phyloP scores from a whole-genome alignment of 345 rosid genomes.

The Nephelium lappaceum region DNA sequence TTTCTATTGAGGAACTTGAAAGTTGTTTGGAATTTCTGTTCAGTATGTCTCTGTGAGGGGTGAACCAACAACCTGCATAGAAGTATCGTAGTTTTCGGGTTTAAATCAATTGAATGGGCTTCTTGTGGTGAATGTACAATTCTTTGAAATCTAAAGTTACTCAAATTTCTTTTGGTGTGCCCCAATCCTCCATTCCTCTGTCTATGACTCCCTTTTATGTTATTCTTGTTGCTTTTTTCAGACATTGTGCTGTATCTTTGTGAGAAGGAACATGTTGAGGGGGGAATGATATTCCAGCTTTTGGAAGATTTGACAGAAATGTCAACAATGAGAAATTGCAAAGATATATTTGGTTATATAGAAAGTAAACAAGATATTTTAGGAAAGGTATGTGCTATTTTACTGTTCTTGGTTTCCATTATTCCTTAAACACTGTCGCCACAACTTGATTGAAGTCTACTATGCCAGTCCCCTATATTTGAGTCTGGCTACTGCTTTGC shows the following conservation, averaged over 20 bases:
- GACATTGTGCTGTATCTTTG: slow-evolving; percentile 92
- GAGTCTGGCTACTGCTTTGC: slow-evolving; percentile 5
- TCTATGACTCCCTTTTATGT: slow-evolving; percentile 11
- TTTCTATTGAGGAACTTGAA: background rate
- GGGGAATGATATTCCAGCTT: slow-evolving; percentile 98
- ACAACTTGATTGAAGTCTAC: background rate
- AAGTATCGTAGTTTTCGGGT: background rate
- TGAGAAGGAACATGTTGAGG: slow-evolving; percentile 97
- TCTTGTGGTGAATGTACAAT: background rate
- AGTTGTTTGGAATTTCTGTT: background rate
- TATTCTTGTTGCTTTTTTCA: slow-evolving; percentile 32
- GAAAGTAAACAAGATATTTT: slow-evolving; percentile 92
- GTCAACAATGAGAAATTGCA: slow-evolving; percentile 96
- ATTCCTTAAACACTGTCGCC: background rate
- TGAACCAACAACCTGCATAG: background rate
- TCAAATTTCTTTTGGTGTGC: background rate
- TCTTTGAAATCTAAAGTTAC: background rate
- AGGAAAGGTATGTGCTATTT: slow-evolving; percentile 64
- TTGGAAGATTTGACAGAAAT: slow-evolving; percentile 97
- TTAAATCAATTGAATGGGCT: background rate
- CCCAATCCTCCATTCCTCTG: background rate
- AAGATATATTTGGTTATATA: slow-evolving; percentile 89
- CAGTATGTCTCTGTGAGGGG: background rate
- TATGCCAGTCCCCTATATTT: slow-evolving; percentile 4
- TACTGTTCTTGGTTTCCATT: background rate